Evolutionary conservation across 306 rosid species (phyloP), one percentile per base, ranked within the genome.

Genomic region (Gynostemma pentaphyllum): DNA sequence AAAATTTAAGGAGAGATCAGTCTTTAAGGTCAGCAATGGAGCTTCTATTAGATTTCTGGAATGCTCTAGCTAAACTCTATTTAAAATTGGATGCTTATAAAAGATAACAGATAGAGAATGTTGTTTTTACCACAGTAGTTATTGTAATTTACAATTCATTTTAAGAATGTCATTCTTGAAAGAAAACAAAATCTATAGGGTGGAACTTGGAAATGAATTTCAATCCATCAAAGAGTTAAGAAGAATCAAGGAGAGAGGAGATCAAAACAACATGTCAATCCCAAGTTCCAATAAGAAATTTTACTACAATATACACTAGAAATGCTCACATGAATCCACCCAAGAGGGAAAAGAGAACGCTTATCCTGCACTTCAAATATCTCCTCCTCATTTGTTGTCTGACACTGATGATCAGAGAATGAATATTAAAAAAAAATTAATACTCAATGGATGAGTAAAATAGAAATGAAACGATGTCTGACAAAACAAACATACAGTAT

Each of bases 271-370:
- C 22, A 40, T 40, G 49, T 9, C 26, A 61, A 23, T 7, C 36
- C 15, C 42, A 65, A 18, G 54, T 32, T 16, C 4, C 21, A 18
- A 65, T 30, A 24, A 45, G 15, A 36, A 14, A 22, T 29, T 48
- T 22, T 19, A 55, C 54, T 39, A 45, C 27, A 5, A 12, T 26
- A 69, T 39, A 22, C 67, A 15, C 50, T 37, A 40, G 44, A 72
- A 23, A 55, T 78, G 78, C 96, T 88, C 84, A 92, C 98, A 66
- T 92, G 98, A 67, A 91, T 91, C 98, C 98, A 91, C 37, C 98
- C 98, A 75, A 91, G 98, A 49, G 98, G 96, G 51, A 91, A 92
- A 71, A 92, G 95, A 59, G 98, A 92, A 54, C 68, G 81, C 72
- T 80, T 88, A 52, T 88, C 98, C 77, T 92, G 98, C 72, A 82